Conservation (phyloP, 208 protist genomes). For the Wallacemonas sp. region DNA sequence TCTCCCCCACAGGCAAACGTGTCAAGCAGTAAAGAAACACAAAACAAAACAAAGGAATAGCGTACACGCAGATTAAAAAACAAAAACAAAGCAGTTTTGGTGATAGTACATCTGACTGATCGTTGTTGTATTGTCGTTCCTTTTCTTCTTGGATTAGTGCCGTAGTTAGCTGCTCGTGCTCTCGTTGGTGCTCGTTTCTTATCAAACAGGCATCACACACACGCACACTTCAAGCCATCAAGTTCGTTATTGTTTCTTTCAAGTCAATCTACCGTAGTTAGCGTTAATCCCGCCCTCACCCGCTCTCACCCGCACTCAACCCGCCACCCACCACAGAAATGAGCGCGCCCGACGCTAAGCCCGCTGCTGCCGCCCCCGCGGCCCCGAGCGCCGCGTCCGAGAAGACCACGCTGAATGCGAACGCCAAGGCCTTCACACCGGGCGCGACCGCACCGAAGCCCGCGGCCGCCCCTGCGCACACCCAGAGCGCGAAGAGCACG, state of each 20-base stretch:
- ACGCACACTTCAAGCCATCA: too few relatives aligned
- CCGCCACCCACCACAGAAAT: too few relatives aligned
- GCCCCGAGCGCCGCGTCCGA: background rate
- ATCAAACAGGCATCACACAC: background rate
- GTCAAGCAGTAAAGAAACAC: background rate
- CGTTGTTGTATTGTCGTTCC: too few relatives aligned
- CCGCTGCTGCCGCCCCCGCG: constrained; percentile 10
- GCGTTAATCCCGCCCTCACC: background rate
- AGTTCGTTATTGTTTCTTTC: background rate
- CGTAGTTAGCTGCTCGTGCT: constrained; percentile 8
- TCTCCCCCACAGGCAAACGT: background rate
- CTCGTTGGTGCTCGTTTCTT: background rate
- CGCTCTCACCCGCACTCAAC: too few relatives aligned
- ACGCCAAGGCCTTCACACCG: constrained; percentile 66
- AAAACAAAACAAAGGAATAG: background rate
- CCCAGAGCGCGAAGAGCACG: background rate
- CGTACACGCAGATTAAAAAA: too few relatives aligned
- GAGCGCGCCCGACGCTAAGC: background rate
- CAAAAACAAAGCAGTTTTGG: too few relatives aligned
- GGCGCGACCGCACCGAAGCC: constrained; percentile 8
- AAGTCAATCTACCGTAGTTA: background rate
- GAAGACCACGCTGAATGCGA: constrained; percentile 55
- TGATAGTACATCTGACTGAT: too few relatives aligned
- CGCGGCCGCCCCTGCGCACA: constrained; percentile 2
- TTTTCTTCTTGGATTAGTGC: too few relatives aligned